Evolutionary conservation across 257 asterid genomes (phyloP), one percentile per base, ranked within the genome.

Genomic region (Osmanthus fragrans): DNA sequence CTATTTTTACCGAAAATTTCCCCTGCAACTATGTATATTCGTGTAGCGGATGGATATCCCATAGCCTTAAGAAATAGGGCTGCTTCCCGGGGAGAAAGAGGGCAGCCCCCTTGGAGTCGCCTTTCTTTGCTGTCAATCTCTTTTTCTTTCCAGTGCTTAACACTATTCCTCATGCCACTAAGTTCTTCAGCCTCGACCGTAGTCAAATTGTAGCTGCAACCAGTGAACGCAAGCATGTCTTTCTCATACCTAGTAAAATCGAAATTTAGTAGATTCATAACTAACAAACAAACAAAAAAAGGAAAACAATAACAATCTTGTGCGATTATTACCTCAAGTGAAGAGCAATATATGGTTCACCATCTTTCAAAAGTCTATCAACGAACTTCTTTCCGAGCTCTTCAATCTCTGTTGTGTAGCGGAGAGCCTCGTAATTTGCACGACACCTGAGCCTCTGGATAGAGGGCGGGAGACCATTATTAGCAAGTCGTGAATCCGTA

Each of bases 171-270:
- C 99, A 96, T 93, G 7, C 16, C 42, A 18, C 91, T 88, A 70
- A 96, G 97, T 80, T 93, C 97, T 83, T 89, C 92, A 0, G 95
- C 91, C 84, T 96, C 99, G 7, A 32, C 40, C 4, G 81, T 67
- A 0, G 93, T 89, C 73, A 96, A 87, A 65, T 96, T 96, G 78
- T 93, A 92, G 92, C 89, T 92, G 86, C 99, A 96, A 10, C 99
- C 99, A 1, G 98, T 96, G 88, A 96, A 96, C 4, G 99, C 97
- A 9, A 96, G 95, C 99, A 96, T 94, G 84, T 96, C 99, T 79
- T 96, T 93, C 80, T 96, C 99, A 8, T 93, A 96, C 77, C 99
- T 96, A 87, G 75, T 7, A 5, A 42, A 49, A 32, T 23, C 47
- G 3, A 34, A 71, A 47, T 7, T 40, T 64, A 25, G 5, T 21